Base-by-base conservation (phyloP, 192 early-diverging fungal species). In the Chytriomyces confervae region DNA sequence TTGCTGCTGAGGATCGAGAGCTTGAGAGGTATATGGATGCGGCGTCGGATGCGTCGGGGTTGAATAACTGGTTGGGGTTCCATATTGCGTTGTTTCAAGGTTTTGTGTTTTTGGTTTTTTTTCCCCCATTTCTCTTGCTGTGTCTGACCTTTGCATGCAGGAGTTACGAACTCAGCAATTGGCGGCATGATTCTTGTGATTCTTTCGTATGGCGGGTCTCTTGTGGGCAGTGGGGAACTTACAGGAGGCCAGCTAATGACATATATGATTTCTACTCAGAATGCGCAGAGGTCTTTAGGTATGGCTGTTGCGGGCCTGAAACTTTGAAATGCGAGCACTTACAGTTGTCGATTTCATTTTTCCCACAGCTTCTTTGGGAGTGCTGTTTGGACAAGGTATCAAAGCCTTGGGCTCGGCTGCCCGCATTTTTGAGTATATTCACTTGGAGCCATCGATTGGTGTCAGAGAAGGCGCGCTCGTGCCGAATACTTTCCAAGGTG, bases 261-360 rank as follows among this genome's bases (percentile, higher is more conserved):
- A 9, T 84, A 84, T 62, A 71, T 82, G 82, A 80, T 85, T n/a
- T 76, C 84, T 8, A 85, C 84, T 2, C 84, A 85, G 76, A 85
- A 77, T 48, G 81, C 82, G 8, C 84, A 85, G 68, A 46, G 71
- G 20, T 85, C 82, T 23, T 47, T 85, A 3, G 51, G 76, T 72
- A 43, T 61, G 77, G 5, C 24, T 0, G 16, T 43, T n/a, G 44
- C 3, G 36, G 16, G 9, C 0, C 71, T 2, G 8, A 7, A 74
- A 13, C 2, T 46, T 23, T 2, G 18, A 3, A 78, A n/a, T 79
- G 18, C 1, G 9, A 78, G 8, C 0, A 9, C 36, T 29, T 74
- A 23, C 29, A 16, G 53, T 77, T 23, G 24, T 20, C 75, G 13
- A 27, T 78, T n/a, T n/a, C n/a, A n/a, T 49, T 23, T 78, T 23